These are phyloP conservation scores for Rhytidhysteron rufulum DNA, from an alignment of 2,329 filamentous ascomycete species.

Conservation along the genomic window DNA sequence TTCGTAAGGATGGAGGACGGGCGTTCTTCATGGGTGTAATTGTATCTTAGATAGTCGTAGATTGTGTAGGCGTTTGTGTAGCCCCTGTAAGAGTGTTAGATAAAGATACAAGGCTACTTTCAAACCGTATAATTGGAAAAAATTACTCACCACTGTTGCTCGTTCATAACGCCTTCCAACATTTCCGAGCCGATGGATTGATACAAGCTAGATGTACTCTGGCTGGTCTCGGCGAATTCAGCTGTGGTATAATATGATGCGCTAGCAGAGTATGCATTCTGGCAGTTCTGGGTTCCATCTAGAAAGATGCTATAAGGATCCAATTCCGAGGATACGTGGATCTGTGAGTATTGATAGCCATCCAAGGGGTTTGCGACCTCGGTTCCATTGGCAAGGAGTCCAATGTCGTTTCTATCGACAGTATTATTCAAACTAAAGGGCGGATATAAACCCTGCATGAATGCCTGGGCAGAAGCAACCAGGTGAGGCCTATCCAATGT, in stretches of 20 bases:
- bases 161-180: slow-evolving; percentile 40
- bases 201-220: slow-evolving; percentile 44
- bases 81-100: slow-evolving; percentile 27
- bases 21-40: slow-evolving; percentile 49
- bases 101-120: not conserved
- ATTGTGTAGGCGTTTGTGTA: slow-evolving; percentile 53
- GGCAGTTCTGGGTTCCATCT: slow-evolving; percentile 46
- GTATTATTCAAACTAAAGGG: slow-evolving; percentile 11
- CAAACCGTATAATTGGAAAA: not conserved
- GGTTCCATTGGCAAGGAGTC: slow-evolving; percentile 47
- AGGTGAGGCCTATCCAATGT: slow-evolving; percentile 47
- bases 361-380: slow-evolving; percentile 46
- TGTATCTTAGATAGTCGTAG: slow-evolving; percentile 55
- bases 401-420: slow-evolving; percentile 23
- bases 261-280: slow-evolving; percentile 32
- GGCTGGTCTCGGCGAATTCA: slow-evolving; percentile 38
- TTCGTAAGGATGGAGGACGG: slow-evolving; percentile 32
- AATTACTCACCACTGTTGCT: slow-evolving; percentile 22
- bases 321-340: slow-evolving; percentile 40
- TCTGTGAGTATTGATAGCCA: slow-evolving; percentile 56
- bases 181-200: slow-evolving; percentile 39
- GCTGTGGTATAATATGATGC: slow-evolving; percentile 40
- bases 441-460: slow-evolving; percentile 45
- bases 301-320: slow-evolving; percentile 53
- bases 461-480: slow-evolving; percentile 55